Evolutionary conservation across 768 basidiomycete genomes (phyloP).

Genomic region (Sarcodon aspratus): DNA sequence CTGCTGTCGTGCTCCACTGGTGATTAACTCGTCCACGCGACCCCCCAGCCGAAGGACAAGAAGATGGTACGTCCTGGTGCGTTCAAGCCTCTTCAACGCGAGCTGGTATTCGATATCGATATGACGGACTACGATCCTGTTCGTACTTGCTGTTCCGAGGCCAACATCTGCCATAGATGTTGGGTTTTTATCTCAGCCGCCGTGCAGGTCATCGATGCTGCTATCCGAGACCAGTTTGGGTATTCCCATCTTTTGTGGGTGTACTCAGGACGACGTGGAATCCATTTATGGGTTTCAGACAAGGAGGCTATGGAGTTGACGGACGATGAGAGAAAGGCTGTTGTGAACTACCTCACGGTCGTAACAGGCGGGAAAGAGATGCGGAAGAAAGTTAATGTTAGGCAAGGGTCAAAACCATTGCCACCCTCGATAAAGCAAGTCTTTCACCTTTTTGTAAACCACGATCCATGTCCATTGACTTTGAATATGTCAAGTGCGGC

Average conservation of each 20-base stretch:
- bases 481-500: constrained; percentile 13
- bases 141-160: constrained; percentile 88
- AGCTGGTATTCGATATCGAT: constrained; percentile 98
- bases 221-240: constrained; percentile 83
- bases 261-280: constrained; percentile 96
- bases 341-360: constrained; percentile 84
- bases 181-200: constrained; percentile 94
- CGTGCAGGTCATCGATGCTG: constrained; percentile 72
- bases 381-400: constrained; percentile 73
- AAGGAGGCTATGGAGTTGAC: constrained; percentile 77
- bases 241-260: constrained; percentile 91
- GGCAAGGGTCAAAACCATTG: constrained; percentile 32
- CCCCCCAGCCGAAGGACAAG: constrained; percentile 71
- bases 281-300: constrained; percentile 97
- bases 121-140: constrained; percentile 99
- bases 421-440: constrained; percentile 66
- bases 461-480: neutral
- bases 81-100: constrained; percentile 70
- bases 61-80: constrained; percentile 64
- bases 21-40: neutral
- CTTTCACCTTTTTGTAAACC: neutral
- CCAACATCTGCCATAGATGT: constrained; percentile 84
- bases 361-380: constrained; percentile 73
- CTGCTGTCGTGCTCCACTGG: neutral
- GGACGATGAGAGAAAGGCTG: constrained; percentile 79